These are phyloP conservation scores for Russula foetens DNA, from an alignment of 768 basidiomycete genomes.

Conservation along the genomic window DNA sequence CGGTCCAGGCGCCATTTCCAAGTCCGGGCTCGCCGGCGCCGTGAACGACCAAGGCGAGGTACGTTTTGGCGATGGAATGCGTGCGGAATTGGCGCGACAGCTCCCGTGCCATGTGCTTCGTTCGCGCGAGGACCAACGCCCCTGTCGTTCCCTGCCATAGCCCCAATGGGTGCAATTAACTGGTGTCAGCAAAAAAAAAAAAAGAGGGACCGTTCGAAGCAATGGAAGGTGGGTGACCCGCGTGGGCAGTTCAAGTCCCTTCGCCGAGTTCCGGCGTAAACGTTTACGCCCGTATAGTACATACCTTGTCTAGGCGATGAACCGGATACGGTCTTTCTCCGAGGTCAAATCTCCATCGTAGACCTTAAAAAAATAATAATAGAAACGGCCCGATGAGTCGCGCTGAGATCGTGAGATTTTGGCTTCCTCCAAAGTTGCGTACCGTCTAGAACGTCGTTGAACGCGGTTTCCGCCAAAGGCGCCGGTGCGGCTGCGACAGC, in stretches of 20 bases:
- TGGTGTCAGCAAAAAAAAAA: not conserved
- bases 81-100: slow-evolving; percentile 18
- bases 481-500: not conserved
- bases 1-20: too few species aligned
- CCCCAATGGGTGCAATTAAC: not conserved
- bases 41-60: slow-evolving; percentile 18
- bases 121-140: slow-evolving; percentile 15
- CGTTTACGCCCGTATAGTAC: too few species aligned
- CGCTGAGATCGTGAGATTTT: not conserved
- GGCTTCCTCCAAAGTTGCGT: not conserved
- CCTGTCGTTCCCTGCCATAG: slow-evolving; percentile 16
- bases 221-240: too few species aligned
- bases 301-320: slow-evolving; percentile 20
- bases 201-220: not conserved
- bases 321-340: slow-evolving; percentile 14
- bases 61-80: slow-evolving; percentile 10
- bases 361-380: not conserved
- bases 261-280: too few species aligned
- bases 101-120: slow-evolving; percentile 9
- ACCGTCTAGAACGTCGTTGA: slow-evolving; percentile 4
- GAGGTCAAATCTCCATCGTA: not conserved
- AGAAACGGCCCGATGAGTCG: too few species aligned
- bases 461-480: not conserved
- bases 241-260: too few species aligned
- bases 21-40: not conserved